Evolutionary conservation across 805 yeast species (phyloP).

Genomic region (Candida ipomoeae): DNA sequence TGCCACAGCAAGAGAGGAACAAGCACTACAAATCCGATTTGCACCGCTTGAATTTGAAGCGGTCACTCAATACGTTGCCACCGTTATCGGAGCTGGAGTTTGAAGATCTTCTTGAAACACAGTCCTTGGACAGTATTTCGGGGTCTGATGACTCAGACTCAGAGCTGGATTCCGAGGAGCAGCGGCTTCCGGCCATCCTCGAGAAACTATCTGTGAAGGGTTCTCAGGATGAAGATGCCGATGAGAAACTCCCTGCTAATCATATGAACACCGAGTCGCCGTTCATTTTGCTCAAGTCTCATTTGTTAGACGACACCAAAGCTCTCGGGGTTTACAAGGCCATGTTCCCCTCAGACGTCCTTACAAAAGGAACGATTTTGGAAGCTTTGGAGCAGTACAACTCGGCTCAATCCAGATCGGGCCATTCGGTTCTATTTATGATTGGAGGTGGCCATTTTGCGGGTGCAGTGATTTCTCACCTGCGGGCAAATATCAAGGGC

Average conservation of each 20-base stretch:
- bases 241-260: constrained; percentile 38
- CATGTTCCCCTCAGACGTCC: constrained; percentile 44
- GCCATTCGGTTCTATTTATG: constrained; percentile 75
- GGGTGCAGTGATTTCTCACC: constrained; percentile 84
- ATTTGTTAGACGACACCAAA: constrained; percentile 38
- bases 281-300: constrained; percentile 53
- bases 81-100: constrained; percentile 55
- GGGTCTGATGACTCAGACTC: constrained; percentile 46
- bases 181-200: constrained; percentile 20
- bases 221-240: constrained; percentile 23
- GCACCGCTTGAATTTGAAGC: constrained; percentile 56
- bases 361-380: constrained; percentile 41
- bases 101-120: constrained; percentile 47
- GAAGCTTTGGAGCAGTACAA: constrained; percentile 16
- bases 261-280: constrained; percentile 71
- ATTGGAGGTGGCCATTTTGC: constrained; percentile 98
- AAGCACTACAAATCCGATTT: constrained; percentile 56
- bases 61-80: constrained; percentile 42
- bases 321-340: constrained; percentile 69
- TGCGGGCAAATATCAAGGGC: constrained; percentile 52
- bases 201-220: constrained; percentile 18
- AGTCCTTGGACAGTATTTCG: constrained; percentile 53
- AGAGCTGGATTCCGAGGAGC: constrained; percentile 24
- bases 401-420: constrained; percentile 27
- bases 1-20: constrained; percentile 18